Conservation (phyloP, 1,284 basidiomycete genomes). For the Malassezia obtusa region DNA sequence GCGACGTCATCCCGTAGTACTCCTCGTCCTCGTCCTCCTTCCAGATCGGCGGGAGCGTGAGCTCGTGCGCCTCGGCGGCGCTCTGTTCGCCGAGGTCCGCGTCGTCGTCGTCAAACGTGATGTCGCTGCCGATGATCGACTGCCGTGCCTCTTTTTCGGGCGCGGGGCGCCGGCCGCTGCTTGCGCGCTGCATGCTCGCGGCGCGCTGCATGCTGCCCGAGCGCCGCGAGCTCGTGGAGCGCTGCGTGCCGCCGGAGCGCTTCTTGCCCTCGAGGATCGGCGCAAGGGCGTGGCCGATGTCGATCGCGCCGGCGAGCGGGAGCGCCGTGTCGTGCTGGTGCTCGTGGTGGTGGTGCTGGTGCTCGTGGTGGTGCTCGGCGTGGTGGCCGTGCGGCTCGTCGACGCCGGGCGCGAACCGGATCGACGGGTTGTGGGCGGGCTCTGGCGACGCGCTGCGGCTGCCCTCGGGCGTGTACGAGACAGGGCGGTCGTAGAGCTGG, state of each 20-base stretch:
- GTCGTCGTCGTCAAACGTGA: not conserved
- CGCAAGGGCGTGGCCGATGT: not conserved
- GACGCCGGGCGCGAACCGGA: conserved; percentile 24
- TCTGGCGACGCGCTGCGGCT: conserved; percentile 2
- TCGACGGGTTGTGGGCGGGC: not conserved
- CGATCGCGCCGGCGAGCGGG: not conserved
- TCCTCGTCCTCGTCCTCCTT: not conserved
- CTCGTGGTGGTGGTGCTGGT: conserved; percentile 23
- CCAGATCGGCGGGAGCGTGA: conserved; percentile 3
- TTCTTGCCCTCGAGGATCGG: conserved; percentile 12
- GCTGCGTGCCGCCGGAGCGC: not conserved
- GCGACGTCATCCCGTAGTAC: conserved; percentile 2
- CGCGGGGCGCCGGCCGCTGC: not conserved
- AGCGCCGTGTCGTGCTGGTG: not conserved
- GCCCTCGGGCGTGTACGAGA: conserved; percentile 14
- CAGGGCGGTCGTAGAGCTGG: conserved; percentile 38
- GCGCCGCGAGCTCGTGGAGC: not conserved
- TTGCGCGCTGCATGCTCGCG: not conserved
- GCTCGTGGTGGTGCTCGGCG: conserved; percentile 1
- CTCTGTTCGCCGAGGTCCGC: conserved; percentile 9
- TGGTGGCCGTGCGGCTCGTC: conserved; percentile 30
- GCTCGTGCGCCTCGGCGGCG: not conserved
- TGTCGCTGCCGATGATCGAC: not conserved
- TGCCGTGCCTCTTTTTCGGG: not conserved
- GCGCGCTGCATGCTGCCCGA: not conserved